phyloP scores from a whole-genome alignment of 2,329 filamentous ascomycete species.

The Paramyrothecium sp. region DNA sequence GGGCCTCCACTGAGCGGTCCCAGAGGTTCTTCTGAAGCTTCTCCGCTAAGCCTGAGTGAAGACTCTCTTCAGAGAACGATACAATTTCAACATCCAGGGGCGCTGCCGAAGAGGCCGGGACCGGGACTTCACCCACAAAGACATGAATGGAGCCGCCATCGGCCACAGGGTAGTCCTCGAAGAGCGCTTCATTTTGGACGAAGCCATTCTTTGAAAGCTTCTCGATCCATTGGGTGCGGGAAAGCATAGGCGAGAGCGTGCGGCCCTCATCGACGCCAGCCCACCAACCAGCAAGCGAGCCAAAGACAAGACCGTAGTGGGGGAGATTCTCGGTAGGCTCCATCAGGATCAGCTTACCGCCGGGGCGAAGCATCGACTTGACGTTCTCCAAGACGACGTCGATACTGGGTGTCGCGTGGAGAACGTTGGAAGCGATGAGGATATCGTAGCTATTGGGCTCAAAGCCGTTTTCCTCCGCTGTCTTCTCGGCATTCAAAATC shows the following conservation, averaged over 20 bases:
- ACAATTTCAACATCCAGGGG: too few species aligned
- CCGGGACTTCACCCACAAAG: constrained; percentile 1
- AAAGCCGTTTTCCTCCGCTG: constrained; percentile 30
- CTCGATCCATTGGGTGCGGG: constrained; percentile 6
- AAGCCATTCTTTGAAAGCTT: neutral
- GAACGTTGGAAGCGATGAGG: constrained; percentile 28
- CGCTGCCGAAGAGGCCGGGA: too few species aligned
- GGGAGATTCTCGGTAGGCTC: constrained; percentile 20
- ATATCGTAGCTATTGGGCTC: constrained; percentile 28
- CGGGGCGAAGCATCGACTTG: constrained; percentile 16
- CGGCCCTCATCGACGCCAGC: constrained; percentile 23
- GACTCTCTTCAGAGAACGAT: too few species aligned
- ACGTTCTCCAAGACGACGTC: constrained; percentile 11
- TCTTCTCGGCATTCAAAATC: constrained; percentile 25
- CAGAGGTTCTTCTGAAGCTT: too few species aligned
- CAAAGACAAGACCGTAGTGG: constrained; percentile 24
- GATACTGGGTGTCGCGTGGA: constrained; percentile 25
- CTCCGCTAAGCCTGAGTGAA: too few species aligned
- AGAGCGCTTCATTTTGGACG: neutral
- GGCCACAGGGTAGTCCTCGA: constrained; percentile 8
- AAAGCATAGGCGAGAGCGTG: neutral
- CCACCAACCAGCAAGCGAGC: constrained; percentile 36
- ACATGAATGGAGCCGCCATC: constrained; percentile 9
- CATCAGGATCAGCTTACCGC: constrained; percentile 24
- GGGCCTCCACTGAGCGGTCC: too few species aligned